Conservation (phyloP, 352 stramenopile genomes). For the Pythium chondricola region DNA sequence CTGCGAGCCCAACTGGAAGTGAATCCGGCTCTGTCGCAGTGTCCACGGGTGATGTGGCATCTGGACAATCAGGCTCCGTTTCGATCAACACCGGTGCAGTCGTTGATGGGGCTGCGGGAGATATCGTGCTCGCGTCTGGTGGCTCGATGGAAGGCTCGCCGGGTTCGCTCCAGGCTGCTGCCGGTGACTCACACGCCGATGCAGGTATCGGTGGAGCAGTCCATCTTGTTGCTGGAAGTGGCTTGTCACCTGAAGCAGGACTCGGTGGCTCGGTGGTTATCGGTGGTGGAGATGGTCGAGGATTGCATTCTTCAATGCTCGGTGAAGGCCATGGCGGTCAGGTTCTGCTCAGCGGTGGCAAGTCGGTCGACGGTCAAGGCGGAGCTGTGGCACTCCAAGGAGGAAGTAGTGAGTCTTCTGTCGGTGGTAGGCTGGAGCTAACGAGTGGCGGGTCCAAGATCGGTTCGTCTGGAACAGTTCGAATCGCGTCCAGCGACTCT, state of each 20-base stretch:
- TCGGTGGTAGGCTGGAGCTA: conserved; percentile 15
- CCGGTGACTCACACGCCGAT: not conserved
- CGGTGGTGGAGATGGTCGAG: conserved; percentile 15
- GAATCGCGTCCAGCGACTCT: conserved; percentile 29
- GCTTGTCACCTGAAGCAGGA: conserved; percentile 8
- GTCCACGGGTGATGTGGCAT: not conserved
- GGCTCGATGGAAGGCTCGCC: not conserved
- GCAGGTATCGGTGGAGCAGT: conserved; percentile 8
- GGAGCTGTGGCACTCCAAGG: conserved; percentile 16
- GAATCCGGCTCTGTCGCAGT: not conserved
- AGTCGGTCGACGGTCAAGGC: conserved; percentile 18
- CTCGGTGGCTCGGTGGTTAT: conserved; percentile 9
- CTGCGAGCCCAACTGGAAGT: not conserved
- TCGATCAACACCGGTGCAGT: not conserved
- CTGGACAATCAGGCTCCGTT: not conserved
- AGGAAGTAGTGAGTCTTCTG: conserved; percentile 13
- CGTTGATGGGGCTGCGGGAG: not conserved
- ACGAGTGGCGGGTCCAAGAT: conserved; percentile 35
- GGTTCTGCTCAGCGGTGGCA: conserved; percentile 17
- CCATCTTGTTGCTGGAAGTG: conserved; percentile 6
- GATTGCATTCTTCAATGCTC: conserved; percentile 11
- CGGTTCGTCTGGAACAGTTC: conserved; percentile 38
- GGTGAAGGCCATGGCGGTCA: conserved; percentile 18
- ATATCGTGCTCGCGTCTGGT: not conserved
- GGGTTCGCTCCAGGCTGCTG: not conserved